These are phyloP conservation scores for Boechera retrofracta DNA, from an alignment of 345 rosid genomes.

Conservation along the genomic window DNA sequence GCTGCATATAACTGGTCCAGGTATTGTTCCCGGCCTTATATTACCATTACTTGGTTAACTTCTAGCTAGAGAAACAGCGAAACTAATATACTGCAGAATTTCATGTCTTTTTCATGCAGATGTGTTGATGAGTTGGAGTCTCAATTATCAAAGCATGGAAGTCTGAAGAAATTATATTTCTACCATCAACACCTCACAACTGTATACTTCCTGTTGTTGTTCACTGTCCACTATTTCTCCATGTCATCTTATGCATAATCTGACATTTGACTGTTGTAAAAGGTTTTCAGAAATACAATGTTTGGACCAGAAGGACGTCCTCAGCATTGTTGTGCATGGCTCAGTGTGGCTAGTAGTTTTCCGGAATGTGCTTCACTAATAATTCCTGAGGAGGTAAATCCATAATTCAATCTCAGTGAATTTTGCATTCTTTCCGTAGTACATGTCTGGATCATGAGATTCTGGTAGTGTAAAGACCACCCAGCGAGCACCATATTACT, in stretches of 20 bases:
- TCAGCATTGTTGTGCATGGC: constrained; percentile 99
- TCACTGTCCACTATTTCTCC: constrained; percentile 24
- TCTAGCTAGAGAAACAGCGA: constrained; percentile 21
- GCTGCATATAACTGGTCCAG: constrained; percentile 99
- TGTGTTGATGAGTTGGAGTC: constrained; percentile 94
- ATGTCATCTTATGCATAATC: constrained; percentile 36
- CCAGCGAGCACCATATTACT: constrained; percentile 14
- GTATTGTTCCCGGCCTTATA: constrained; percentile 47
- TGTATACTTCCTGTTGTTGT: constrained; percentile 49
- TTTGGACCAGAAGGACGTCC: constrained; percentile 99
- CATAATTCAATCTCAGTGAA: constrained; percentile 4
- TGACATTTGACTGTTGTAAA: constrained; percentile 40
- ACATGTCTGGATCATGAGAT: constrained; percentile 26
- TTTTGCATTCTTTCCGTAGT: constrained; percentile 12
- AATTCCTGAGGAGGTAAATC: constrained; percentile 91
- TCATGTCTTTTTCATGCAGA: constrained; percentile 55
- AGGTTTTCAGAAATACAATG: constrained; percentile 99
- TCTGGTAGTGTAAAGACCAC: constrained; percentile 30
- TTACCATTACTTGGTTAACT: constrained; percentile 18
- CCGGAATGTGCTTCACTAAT: constrained; percentile 96
- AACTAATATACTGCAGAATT: constrained; percentile 14
- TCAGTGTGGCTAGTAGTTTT: constrained; percentile 98
- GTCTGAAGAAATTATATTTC: constrained; percentile 87
- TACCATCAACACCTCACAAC: constrained; percentile 94
- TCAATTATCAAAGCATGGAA: constrained; percentile 96